These are phyloP conservation scores for Tubosaeta sp. DNA, from an alignment of 768 basidiomycete genomes.

Conservation along the genomic window DNA sequence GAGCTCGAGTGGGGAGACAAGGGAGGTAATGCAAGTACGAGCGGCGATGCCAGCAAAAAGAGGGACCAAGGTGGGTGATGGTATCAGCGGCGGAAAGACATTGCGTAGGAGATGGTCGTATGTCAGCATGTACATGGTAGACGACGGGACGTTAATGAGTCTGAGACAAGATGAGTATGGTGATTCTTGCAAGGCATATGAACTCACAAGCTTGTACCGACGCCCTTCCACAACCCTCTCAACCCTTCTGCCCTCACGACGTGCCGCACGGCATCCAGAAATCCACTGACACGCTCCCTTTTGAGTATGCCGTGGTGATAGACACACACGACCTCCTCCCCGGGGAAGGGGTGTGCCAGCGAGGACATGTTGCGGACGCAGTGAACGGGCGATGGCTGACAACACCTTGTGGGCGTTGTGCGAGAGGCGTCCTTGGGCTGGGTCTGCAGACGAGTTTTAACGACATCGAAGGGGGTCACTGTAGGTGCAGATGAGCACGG, in stretches of 20 bases:
- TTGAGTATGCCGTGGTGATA: conserved; percentile 72
- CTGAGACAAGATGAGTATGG: conserved; percentile 36
- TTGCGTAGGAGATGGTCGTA: conserved; percentile 82
- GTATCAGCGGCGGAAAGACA: conserved; percentile 56
- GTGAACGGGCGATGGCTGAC: conserved; percentile 51
- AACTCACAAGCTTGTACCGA: conserved; percentile 81
- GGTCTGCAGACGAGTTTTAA: conserved; percentile 95
- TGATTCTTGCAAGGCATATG: neutral
- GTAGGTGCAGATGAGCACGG: conserved; percentile 7
- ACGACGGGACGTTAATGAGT: conserved; percentile 85
- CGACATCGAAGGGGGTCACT: conserved; percentile 99
- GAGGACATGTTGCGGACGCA: conserved; percentile 82
- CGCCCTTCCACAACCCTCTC: conserved; percentile 92
- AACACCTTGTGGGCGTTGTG: conserved; percentile 57
- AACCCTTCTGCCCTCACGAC: conserved; percentile 80
- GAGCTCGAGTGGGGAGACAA: conserved; percentile 87
- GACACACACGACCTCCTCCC: conserved; percentile 70
- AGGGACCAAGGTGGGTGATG: conserved; percentile 54
- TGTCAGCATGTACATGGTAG: conserved; percentile 92
- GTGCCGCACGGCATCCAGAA: conserved; percentile 77
- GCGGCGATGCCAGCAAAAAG: conserved; percentile 81
- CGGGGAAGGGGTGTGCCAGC: conserved; percentile 49
- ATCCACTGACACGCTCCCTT: conserved; percentile 75
- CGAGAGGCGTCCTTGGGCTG: conserved; percentile 59
- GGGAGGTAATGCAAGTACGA: conserved; percentile 70